Conservation (phyloP, 31 red algal species). For the Pterothamnion heteromorphum region DNA sequence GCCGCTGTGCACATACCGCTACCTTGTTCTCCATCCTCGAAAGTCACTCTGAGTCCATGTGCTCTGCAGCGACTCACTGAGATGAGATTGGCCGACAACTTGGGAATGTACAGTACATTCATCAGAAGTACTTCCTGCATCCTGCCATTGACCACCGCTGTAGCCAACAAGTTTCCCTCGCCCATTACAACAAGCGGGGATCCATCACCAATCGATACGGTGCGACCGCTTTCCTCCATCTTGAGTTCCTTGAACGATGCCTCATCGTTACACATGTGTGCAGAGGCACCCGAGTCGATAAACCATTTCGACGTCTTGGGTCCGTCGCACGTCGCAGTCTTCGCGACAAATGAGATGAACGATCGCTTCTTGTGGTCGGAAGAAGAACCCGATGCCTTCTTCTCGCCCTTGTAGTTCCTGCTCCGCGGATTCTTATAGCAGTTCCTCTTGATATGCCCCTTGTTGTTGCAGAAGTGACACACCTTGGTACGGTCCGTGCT, state of each 20-base stretch:
- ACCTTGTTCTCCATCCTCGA: not conserved
- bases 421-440: slow-evolving; percentile 4
- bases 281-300: slow-evolving; percentile 42
- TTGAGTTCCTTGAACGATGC: not conserved
- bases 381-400: not conserved
- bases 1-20: not conserved
- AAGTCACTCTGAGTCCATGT: not conserved
- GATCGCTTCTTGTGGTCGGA: not conserved
- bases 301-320: not conserved
- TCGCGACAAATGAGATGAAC: not conserved
- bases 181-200: not conserved
- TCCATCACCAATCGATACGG: not conserved
- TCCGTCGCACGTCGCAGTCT: not conserved
- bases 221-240: not conserved
- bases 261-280: slow-evolving; percentile 36
- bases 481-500: not conserved
- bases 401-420: not conserved
- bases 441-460: slow-evolving; percentile 4
- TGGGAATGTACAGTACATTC: slow-evolving; percentile 7
- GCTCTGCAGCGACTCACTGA: not conserved
- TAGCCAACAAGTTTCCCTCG: not conserved
- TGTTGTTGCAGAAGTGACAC: not conserved
- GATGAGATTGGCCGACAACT: not conserved
- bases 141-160: not conserved
- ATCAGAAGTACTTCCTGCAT: not conserved